phyloP scores from a whole-genome alignment of 768 basidiomycete species.

The Phylloporus scabripes region DNA sequence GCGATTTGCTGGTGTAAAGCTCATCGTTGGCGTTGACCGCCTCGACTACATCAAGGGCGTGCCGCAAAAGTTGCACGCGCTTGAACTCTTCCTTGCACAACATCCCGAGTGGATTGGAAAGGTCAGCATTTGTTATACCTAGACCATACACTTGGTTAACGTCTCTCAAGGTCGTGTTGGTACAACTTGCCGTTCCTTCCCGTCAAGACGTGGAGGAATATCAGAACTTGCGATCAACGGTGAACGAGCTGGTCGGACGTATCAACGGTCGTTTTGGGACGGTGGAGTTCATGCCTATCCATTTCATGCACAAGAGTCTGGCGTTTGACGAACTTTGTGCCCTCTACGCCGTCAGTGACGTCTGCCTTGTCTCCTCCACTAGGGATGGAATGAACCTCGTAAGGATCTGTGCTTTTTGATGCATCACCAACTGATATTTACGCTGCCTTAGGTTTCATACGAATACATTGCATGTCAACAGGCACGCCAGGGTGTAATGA shows the following conservation, averaged over 20 bases:
- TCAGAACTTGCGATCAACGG: conserved; percentile 90
- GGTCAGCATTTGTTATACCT: conserved; percentile 34
- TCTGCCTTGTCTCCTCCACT: conserved; percentile 91
- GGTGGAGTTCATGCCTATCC: conserved; percentile 99
- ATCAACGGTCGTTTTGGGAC: conserved; percentile 99
- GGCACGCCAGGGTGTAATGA: conserved; percentile 91
- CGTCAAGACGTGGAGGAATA: conserved; percentile 99
- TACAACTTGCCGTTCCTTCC: conserved; percentile 95
- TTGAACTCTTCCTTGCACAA: conserved; percentile 94
- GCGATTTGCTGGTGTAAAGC: conserved; percentile 90
- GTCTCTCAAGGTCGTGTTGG: conserved; percentile 72
- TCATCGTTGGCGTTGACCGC: conserved; percentile 97
- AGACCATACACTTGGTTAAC: neutral
- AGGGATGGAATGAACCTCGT: conserved; percentile 99
- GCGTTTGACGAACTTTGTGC: conserved; percentile 94
- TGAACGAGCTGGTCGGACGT: conserved; percentile 96
- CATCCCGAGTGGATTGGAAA: conserved; percentile 99
- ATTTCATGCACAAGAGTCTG: conserved; percentile 97
- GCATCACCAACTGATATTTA: conserved; percentile 8
- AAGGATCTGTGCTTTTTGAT: conserved; percentile 24
- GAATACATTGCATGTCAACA: conserved; percentile 97
- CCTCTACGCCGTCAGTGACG: conserved; percentile 95
- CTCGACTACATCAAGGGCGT: conserved; percentile 99
- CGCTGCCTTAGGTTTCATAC: conserved; percentile 77
- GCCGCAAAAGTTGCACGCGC: conserved; percentile 94